phyloP scores from a whole-genome alignment of 2,329 filamentous ascomycete genomes.

The Diaporthe sp. region DNA sequence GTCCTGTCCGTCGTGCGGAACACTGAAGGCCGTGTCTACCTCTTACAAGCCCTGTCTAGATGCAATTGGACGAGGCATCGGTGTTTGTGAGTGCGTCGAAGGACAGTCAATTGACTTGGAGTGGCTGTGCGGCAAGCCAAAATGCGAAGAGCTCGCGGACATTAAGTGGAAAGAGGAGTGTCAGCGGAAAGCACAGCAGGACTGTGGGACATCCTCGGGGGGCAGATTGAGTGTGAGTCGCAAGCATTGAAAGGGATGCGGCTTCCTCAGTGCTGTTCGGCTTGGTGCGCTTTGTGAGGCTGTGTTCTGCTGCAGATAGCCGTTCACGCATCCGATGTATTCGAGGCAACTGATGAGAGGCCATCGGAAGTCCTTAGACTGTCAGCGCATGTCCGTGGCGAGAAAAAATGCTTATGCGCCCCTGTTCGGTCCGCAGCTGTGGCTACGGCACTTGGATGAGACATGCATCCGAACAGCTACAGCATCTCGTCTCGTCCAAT shows the following conservation, averaged over 20 bases:
- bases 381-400: background rate
- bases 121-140: conserved; percentile 14
- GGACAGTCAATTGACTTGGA: background rate
- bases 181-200: background rate
- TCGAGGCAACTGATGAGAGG: background rate
- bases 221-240: background rate
- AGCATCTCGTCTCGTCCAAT: background rate
- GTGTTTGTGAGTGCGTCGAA: background rate
- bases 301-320: background rate
- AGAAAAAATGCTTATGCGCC: background rate
- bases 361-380: background rate
- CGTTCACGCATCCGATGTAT: background rate
- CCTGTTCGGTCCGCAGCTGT: background rate
- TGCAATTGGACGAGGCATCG: background rate
- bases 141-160: conserved; percentile 17
- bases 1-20: conserved; percentile 13
- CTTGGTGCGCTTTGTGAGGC: background rate
- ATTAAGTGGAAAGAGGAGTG: background rate
- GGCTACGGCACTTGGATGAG: background rate
- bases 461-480: conserved; percentile 1
- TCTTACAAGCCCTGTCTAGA: conserved; percentile 11
- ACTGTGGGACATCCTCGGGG: background rate
- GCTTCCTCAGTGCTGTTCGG: too few species aligned
- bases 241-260: background rate
- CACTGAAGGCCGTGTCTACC: background rate